phyloP scores from a whole-genome alignment of 1,139 yeast genomes.

The Candida mesenterica region DNA sequence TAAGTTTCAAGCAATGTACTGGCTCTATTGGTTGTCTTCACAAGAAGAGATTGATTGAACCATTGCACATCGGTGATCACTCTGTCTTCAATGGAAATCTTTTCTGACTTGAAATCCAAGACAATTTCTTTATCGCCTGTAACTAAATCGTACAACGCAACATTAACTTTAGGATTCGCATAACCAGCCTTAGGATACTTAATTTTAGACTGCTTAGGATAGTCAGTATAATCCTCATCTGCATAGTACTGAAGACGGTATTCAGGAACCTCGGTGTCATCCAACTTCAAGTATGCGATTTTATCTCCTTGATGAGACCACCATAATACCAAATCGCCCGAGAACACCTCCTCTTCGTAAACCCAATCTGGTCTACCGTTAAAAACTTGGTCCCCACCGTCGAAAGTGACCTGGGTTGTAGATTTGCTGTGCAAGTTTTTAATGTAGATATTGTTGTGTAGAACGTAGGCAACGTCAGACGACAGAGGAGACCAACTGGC shows the following conservation, averaged over 20 bases:
- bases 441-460: constrained; percentile 37
- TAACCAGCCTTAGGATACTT: constrained; percentile 50
- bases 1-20: constrained; percentile 42
- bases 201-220: constrained; percentile 38
- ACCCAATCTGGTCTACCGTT: constrained; percentile 65
- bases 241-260: constrained; percentile 54
- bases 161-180: constrained; percentile 41
- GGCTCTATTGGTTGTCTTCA: constrained; percentile 45
- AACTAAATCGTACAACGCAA: constrained; percentile 33
- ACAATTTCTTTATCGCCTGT: constrained; percentile 13
- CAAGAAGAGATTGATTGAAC: constrained; percentile 35
- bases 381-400: constrained; percentile 50
- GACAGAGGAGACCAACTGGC: constrained; percentile 35
- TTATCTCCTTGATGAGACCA: constrained; percentile 57
- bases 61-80: constrained; percentile 45
- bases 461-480: constrained; percentile 32
- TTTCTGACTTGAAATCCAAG: constrained; percentile 24
- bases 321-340: constrained; percentile 51
- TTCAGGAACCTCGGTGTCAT: constrained; percentile 53
- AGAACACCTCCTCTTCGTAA: constrained; percentile 59
- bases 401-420: constrained; percentile 42
- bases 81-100: constrained; percentile 23
- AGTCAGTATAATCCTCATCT: constrained; percentile 43
- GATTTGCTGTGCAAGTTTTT: constrained; percentile 18
- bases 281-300: constrained; percentile 46